Percentiles rank a stretch among this genome's conserved stretches.
Conservation (phyloP, 106 monocot genomes). For the Allium cepa region DNA sequence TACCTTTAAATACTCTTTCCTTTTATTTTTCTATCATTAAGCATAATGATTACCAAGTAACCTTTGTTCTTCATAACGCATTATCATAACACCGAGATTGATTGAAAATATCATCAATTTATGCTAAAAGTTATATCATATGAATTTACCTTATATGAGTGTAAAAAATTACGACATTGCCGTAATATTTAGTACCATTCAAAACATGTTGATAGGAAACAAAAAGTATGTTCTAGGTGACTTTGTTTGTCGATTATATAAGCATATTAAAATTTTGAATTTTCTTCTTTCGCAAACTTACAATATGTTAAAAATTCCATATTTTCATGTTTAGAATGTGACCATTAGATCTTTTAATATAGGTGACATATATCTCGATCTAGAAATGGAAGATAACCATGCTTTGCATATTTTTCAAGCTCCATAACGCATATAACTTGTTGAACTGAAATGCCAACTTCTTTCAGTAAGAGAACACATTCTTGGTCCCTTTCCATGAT, state of each 20-base stretch:
- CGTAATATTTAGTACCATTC: constrained; percentile 4
- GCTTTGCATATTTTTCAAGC: no score
- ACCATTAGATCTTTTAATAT: background rate
- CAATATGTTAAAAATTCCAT: background rate
- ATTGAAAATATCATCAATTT: no score
- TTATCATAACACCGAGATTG: no score
- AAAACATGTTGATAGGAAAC: background rate
- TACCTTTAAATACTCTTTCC: no score
- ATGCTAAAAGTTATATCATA: constrained; percentile 6
- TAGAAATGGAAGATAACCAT: constrained; percentile 1
- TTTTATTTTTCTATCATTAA: no score
- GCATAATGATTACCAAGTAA: no score
- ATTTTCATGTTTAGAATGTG: background rate
- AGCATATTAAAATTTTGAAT: constrained; percentile 1
- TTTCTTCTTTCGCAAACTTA: background rate
- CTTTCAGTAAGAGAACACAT: background rate
- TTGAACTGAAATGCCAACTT: background rate
- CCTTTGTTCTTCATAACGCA: no score
- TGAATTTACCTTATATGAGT: constrained; percentile 5
- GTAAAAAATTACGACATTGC: constrained; percentile 5
- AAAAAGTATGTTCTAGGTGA: constrained; percentile 1
- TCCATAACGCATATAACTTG: constrained; percentile 1
- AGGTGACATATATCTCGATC: background rate
- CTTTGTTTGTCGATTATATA: background rate
- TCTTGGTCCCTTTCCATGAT: background rate